Conservation (phyloP, 129 eudicot species). For the Helianthus annuus region DNA sequence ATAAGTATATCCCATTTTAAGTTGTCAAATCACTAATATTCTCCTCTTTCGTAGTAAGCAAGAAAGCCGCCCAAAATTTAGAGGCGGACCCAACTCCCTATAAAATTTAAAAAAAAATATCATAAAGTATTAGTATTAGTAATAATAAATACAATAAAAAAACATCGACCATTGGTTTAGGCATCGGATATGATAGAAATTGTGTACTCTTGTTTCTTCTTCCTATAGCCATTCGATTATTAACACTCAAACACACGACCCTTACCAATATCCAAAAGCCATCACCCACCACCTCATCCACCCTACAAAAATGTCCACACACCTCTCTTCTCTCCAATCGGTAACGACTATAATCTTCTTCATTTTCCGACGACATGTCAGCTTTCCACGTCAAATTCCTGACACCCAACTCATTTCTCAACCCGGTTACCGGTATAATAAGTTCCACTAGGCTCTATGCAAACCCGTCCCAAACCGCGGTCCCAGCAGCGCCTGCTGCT, state of each 20-base stretch:
- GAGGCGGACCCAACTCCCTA: background rate
- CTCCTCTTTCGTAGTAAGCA: too few species aligned
- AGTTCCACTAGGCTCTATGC: conserved; percentile 45
- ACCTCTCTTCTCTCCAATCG: conserved; percentile 26
- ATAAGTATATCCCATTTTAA: too few species aligned
- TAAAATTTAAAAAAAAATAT: too few species aligned
- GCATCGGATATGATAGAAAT: conserved; percentile 15
- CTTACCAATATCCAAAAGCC: conserved; percentile 59
- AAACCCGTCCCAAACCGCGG: conserved; percentile 52
- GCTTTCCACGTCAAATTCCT: conserved; percentile 58
- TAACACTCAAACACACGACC: conserved; percentile 36
- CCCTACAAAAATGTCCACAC: conserved; percentile 50
- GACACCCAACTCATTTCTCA: conserved; percentile 43
- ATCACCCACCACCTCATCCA: conserved; percentile 15
- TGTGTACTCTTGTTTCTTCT: conserved; percentile 30
- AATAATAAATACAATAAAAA: background rate
- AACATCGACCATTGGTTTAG: background rate
- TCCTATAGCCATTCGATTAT: conserved; percentile 4
- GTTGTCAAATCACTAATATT: too few species aligned
- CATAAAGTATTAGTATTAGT: too few species aligned
- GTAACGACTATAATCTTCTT: conserved; percentile 18
- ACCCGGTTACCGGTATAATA: conserved; percentile 4
- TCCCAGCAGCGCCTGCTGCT: conserved; percentile 37
- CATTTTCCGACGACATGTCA: conserved; percentile 47
- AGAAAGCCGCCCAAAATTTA: too few species aligned